phyloP scores from a whole-genome alignment of 2,329 filamentous ascomycete genomes.

The Didymella pinodella region DNA sequence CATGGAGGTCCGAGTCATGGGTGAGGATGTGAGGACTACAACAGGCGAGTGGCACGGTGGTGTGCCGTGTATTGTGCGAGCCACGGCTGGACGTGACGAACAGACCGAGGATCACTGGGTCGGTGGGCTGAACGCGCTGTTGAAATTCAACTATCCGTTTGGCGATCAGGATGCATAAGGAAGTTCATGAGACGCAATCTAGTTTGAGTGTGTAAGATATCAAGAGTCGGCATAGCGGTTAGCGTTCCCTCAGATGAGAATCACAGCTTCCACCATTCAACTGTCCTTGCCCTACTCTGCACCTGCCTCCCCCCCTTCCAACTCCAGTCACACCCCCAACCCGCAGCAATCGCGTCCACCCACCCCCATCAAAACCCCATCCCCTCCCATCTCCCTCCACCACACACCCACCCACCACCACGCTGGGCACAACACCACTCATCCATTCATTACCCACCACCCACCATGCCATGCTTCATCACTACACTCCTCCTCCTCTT shows the following conservation, averaged over 20 bases:
- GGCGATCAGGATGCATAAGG: conserved; percentile 61
- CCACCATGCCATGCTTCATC: conserved; percentile 12
- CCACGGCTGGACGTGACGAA: conserved; percentile 48
- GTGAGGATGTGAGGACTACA: conserved; percentile 70
- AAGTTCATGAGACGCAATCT: not conserved
- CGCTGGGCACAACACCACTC: not conserved
- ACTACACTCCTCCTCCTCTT: conserved; percentile 7
- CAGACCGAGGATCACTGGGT: conserved; percentile 91
- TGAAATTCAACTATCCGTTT: conserved; percentile 99
- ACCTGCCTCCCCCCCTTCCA: not conserved
- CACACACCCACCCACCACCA: not conserved
- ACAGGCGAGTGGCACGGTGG: conserved; percentile 72
- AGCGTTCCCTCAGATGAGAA: not conserved
- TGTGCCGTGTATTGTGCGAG: conserved; percentile 88
- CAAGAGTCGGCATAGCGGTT: conserved; percentile 3
- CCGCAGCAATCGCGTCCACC: not conserved
- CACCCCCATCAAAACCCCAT: not conserved
- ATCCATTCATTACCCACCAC: conserved; percentile 13
- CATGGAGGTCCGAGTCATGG: conserved; percentile 84
- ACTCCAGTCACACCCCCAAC: not conserved
- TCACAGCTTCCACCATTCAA: not conserved
- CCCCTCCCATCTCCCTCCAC: not conserved
- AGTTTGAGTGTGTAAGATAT: not conserved
- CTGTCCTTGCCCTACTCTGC: not conserved
- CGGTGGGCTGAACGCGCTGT: conserved; percentile 85